phyloP scores from a whole-genome alignment of 139 green algal genomes.

The Asterochloris sp. region DNA sequence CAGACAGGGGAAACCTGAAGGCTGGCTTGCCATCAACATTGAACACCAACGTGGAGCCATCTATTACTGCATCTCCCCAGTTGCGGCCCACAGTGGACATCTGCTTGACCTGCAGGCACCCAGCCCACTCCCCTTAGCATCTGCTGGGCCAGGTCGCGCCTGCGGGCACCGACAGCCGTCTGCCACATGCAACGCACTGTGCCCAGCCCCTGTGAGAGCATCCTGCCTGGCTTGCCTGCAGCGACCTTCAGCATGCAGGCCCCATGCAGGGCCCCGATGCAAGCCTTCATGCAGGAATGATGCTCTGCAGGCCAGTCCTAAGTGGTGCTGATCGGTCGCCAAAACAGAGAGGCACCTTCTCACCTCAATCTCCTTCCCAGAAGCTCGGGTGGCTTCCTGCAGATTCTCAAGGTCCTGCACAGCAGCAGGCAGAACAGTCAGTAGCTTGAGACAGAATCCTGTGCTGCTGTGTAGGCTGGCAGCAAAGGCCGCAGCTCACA shows the following conservation, averaged over 20 bases:
- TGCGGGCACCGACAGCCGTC: not conserved
- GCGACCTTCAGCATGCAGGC: not conserved
- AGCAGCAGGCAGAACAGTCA: not conserved
- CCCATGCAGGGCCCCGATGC: too few species aligned
- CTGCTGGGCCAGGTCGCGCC: not conserved
- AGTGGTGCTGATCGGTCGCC: not conserved
- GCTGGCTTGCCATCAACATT: constrained; percentile 61
- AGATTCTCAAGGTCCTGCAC: not conserved
- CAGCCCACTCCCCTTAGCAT: not conserved
- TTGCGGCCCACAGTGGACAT: constrained; percentile 59
- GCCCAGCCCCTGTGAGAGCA: not conserved
- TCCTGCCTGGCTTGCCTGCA: not conserved
- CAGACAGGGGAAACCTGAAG: constrained; percentile 82
- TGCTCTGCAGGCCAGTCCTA: not conserved
- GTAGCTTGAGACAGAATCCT: not conserved
- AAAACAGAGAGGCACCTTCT: not conserved
- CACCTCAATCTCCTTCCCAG: not conserved
- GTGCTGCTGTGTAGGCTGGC: not conserved
- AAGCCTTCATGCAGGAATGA: too few species aligned
- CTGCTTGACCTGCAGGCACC: constrained; percentile 23
- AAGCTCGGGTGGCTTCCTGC: not conserved
- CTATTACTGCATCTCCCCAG: constrained; percentile 65
- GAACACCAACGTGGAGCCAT: constrained; percentile 73
- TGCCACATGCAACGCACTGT: not conserved
- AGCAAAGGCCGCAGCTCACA: constrained; percentile 12